A percentile compares a stretch with the other conserved stretches of the same genome.
Evolutionary conservation across 2,329 filamentous ascomycete species (phyloP).

Genomic region (Nemania abortiva): DNA sequence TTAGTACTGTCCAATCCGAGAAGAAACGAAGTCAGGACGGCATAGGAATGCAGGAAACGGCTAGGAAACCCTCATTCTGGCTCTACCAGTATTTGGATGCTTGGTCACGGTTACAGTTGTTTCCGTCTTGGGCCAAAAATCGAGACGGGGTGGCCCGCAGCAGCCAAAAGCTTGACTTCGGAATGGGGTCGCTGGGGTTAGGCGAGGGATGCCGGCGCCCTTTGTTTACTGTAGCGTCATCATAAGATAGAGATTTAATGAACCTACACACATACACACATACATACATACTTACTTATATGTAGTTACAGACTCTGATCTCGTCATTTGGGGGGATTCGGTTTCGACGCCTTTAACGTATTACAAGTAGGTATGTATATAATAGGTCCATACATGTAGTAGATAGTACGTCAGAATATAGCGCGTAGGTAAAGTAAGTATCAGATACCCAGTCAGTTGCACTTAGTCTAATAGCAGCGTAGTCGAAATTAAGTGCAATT

Average conservation of each 20-base stretch:
- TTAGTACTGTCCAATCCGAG: too few relatives aligned
- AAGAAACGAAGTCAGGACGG: background rate
- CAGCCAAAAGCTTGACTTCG: background rate
- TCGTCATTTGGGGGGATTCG: too few relatives aligned
- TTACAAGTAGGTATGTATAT: too few relatives aligned
- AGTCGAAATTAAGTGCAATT: constrained; percentile 8
- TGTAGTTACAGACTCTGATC: too few relatives aligned
- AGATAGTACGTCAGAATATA: too few relatives aligned
- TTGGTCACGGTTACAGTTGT: too few relatives aligned
- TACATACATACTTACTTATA: too few relatives aligned
- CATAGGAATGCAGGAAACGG: too few relatives aligned
- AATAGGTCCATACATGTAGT: too few relatives aligned
- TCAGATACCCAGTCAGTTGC: background rate
- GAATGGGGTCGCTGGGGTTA: background rate
- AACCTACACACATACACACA: background rate
- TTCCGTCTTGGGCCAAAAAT: too few relatives aligned
- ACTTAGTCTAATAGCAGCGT: background rate
- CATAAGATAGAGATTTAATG: background rate
- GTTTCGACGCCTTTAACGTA: too few relatives aligned
- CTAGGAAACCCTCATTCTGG: too few relatives aligned
- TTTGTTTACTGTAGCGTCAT: background rate
- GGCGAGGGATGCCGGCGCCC: background rate
- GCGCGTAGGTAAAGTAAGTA: background rate
- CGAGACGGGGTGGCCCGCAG: background rate
- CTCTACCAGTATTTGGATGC: background rate